Percentiles rank a stretch among this genome's conserved stretches.
Evolutionary conservation across 139 green algal species (phyloP).

Genomic region (Micractinium sp.): DNA sequence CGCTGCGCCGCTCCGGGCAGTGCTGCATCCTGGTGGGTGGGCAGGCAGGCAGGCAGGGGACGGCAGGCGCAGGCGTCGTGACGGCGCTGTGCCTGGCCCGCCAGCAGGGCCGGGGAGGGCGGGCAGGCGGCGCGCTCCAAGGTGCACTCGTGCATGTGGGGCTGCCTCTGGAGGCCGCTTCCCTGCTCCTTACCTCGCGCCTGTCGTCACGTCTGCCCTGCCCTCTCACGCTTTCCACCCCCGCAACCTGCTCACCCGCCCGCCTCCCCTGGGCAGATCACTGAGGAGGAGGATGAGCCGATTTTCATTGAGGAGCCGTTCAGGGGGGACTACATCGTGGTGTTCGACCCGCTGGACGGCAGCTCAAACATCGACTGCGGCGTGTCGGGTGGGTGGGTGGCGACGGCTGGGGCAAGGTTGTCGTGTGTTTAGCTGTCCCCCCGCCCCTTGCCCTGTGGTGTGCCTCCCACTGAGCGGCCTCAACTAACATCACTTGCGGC

Average conservation of each 20-base stretch:
- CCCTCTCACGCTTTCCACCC: not conserved
- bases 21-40: constrained; percentile 61
- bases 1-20: constrained; percentile 55
- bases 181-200: no score
- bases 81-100: no score
- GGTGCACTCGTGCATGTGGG: no score
- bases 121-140: no score
- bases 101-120: no score
- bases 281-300: constrained; percentile 70
- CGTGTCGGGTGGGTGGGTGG: constrained; percentile 46
- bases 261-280: constrained; percentile 31
- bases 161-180: no score
- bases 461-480: no score
- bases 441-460: no score
- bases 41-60: not conserved
- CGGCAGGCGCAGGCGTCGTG: no score
- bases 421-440: not conserved
- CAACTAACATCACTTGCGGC: not conserved
- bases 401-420: no score
- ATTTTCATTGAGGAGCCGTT: constrained; percentile 51
- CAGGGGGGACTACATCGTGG: constrained; percentile 63
- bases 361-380: constrained; percentile 78
- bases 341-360: constrained; percentile 77
- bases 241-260: no score
- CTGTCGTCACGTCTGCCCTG: not conserved